Evolutionary conservation across 371 early-diverging fungal genomes (phyloP), one percentile per base, ranked within the genome.

Genomic region (Mortierella sp.): DNA sequence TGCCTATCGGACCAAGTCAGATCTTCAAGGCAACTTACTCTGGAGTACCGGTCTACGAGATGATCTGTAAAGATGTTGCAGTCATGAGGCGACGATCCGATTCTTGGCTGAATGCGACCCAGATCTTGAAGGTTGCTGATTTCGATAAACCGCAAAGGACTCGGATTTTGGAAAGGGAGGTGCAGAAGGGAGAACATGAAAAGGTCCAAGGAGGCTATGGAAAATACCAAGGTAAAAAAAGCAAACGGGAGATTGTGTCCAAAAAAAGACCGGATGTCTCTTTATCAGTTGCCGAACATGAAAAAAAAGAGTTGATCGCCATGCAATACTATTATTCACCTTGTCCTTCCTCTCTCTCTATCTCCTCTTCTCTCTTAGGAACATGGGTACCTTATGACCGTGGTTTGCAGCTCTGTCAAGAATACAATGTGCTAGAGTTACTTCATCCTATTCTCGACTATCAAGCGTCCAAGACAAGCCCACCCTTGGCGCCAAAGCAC

Each of bases 131-230:
- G 80, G 97, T 95, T 14, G 97, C 96, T 9, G 91, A 89, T 24
- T 87, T 96, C 60, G 96, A 95, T 46, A 96, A 96, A 86, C 92
- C 91, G 1, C 87, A 88, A 60, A 84, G 97, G 24, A 95, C 96
- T 12, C 89, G 94, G 69, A 95, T 97, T 56, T 80, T 97, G 49
- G 97, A 97, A 62, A 83, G 89, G 63, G 94, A 94, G 65, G 89
- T 96, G 1, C 88, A 89, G 62, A 86, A 72, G 1, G 95, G 94
- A 8, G 81, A 85, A 50, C 95, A 93, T 70, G 97, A 97, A 60
- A 96, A 96, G 79, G 91, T 97, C 5, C 97, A 96, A 79, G 97
- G 97, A 17, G 97, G 97, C 15, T 96, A 96, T 68, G 97, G 97
- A 37, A 96, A 96, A 83, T 96, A 95, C 78, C 95, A 96, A 83